Percentiles rank a stretch among this genome's conserved stretches.
These are phyloP conservation scores for Conticribra guillardii DNA, from an alignment of 108 stramenopile genomes.

Conservation along the genomic window DNA sequence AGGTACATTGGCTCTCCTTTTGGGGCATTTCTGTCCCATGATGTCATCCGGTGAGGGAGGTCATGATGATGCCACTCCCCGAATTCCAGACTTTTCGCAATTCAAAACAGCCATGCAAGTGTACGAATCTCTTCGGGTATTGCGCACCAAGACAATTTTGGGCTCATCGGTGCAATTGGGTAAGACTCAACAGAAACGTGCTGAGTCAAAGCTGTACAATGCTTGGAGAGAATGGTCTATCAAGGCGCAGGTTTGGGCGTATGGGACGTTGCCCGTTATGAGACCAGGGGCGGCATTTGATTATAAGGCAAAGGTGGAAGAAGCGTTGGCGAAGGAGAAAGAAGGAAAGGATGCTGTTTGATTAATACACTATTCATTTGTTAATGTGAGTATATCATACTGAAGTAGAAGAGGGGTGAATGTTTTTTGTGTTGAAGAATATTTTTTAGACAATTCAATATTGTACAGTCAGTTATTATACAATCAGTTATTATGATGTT, in stretches of 20 bases:
- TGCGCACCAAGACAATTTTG: conserved; percentile 48
- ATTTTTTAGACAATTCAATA: too few relatives aligned
- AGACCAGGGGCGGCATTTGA: conserved; percentile 61
- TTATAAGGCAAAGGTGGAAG: conserved; percentile 53
- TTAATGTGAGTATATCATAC: too few relatives aligned
- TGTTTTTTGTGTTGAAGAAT: too few relatives aligned
- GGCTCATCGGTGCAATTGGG: conserved; percentile 53
- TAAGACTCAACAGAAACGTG: conserved; percentile 64
- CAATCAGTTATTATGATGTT: too few relatives aligned
- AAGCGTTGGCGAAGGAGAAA: conserved; percentile 32
- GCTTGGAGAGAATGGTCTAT: conserved; percentile 57
- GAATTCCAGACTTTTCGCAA: conserved; percentile 19
- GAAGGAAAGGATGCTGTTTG: too few relatives aligned
- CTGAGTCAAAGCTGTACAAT: conserved; percentile 59
- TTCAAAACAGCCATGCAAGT: conserved; percentile 48
- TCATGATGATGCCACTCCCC: not conserved
- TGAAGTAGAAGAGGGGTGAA: too few relatives aligned
- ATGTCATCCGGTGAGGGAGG: not conserved
- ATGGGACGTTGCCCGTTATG: conserved; percentile 64
- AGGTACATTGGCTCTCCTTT: conserved; percentile 52
- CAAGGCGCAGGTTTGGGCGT: conserved; percentile 59
- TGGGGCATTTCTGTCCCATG: conserved; percentile 47
- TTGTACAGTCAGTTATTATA: too few relatives aligned
- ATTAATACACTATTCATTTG: too few relatives aligned
- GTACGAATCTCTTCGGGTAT: conserved; percentile 60